phyloP scores from a whole-genome alignment of 176 grass and related monocot genomes.

The Hordeum vulgare region MorexV3_pseudomolecules_assembly NC_058520.1:241364726-241365225 shows the following conservation, averaged over 20 bases:
- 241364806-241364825: background rate
- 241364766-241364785: background rate
- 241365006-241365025: slow-evolving; percentile 46
- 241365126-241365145: slow-evolving; percentile 45
- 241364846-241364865: slow-evolving; percentile 49
- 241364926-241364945: slow-evolving; percentile 64
- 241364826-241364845: slow-evolving; percentile 31
- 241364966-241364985: slow-evolving; percentile 48
- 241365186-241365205: slow-evolving; percentile 76
- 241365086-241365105: slow-evolving; percentile 42
- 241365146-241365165: slow-evolving; percentile 65
- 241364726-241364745: slow-evolving; percentile 25
- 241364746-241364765: slow-evolving; percentile 6
- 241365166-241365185: slow-evolving; percentile 61
- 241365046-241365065: slow-evolving; percentile 34
- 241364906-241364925: slow-evolving; percentile 51
- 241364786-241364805: background rate
- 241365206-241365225: slow-evolving; percentile 24
- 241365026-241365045: slow-evolving; percentile 39
- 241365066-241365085: slow-evolving; percentile 1
- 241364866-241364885: slow-evolving; percentile 60
- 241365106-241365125: slow-evolving; percentile 29
- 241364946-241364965: slow-evolving; percentile 82
- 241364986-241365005: slow-evolving; percentile 38
- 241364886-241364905: slow-evolving; percentile 47